Conservation (phyloP, 2,329 filamentous ascomycete species). For the Bipolaris bicolor region DNA sequence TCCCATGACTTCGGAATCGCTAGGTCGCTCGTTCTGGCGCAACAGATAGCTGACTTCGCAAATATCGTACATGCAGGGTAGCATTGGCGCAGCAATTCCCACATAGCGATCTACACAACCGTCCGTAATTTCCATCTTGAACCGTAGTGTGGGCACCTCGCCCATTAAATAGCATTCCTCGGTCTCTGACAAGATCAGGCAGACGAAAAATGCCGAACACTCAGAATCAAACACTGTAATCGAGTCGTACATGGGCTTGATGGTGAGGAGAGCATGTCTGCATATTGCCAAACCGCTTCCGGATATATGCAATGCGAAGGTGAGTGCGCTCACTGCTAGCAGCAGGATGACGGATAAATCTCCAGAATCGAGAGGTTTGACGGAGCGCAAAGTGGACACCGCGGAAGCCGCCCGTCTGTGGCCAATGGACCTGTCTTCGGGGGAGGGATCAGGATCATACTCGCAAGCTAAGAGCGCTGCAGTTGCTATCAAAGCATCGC, state of each 20-base stretch:
- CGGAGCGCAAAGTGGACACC: slow-evolving; percentile 6
- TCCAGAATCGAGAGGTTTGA: neutral
- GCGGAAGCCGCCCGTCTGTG: slow-evolving; percentile 10
- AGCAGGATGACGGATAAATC: slow-evolving; percentile 6
- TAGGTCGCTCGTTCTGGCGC: slow-evolving; percentile 1
- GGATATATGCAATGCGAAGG: slow-evolving; percentile 9
- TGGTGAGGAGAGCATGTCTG: slow-evolving; percentile 2
- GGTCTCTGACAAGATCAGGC: slow-evolving; percentile 5
- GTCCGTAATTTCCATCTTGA: neutral
- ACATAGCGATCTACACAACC: slow-evolving; percentile 9
- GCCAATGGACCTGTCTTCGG: slow-evolving; percentile 3
- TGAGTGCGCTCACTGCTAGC: slow-evolving; percentile 12
- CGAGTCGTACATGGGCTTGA: slow-evolving; percentile 8
- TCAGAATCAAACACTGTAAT: neutral
- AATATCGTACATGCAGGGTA: slow-evolving; percentile 7
- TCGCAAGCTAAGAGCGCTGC: slow-evolving; percentile 11
- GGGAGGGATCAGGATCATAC: neutral
- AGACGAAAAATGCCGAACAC: slow-evolving; percentile 6
- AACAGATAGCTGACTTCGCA: slow-evolving; percentile 2
- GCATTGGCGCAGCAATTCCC: slow-evolving; percentile 8
- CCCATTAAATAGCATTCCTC: slow-evolving; percentile 8
- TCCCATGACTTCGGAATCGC: neutral
- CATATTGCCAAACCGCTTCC: slow-evolving; percentile 6
- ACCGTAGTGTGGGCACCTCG: slow-evolving; percentile 10
- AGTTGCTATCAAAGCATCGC: slow-evolving; percentile 11